Evolutionary conservation across 345 rosid species (phyloP), one percentile per base, ranked within the genome.

Genomic region (Schrenkiella parvula): DNA sequence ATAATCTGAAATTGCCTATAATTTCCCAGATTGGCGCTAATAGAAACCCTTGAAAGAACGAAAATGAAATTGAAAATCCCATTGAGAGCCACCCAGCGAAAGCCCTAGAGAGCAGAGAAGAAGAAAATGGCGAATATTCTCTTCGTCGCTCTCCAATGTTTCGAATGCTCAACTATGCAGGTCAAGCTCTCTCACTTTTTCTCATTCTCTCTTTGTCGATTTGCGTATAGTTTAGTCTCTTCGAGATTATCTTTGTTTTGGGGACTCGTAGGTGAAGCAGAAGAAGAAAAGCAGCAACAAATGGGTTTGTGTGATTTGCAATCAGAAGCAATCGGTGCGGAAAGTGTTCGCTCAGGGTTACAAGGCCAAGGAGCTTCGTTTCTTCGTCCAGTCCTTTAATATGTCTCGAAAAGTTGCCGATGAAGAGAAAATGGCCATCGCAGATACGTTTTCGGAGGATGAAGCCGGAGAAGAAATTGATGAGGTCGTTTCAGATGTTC

Each of bases 101-200:
- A 74, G 1, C 79, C 74, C 64, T 68, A 68, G 74, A 51, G 50
- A 61, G 38, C 4, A 17, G 70, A 38, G 68, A 31, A 29, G 28
- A 2, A 5, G 10, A 34, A 34, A 38, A 86, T 84, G 91, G 2
- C 83, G 22, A 22, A 43, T 53, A 55, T 69, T 46, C 21, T 69
- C 57, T 93, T 90, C 81, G 19, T 93, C 35, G 97, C 96, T 47
- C 79, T 90, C 8, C 93, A 86, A 39, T 93, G 98, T 70, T 84
- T 51, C 86, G 90, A 88, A 70, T 93, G 98, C 80, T 85, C 86
- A 51, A 90, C 92, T 1, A 87, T 93, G 98, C 98, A 92, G 92
- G 97, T 73, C 54, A 1, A 8, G 15, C 17, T 47, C 43, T 39
- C 43, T 52, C 52, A 9, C 42, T 60, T 65, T 66, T 17, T 58